Conservation (phyloP, 257 asterid genomes). For the Penstemon newberryi region DNA sequence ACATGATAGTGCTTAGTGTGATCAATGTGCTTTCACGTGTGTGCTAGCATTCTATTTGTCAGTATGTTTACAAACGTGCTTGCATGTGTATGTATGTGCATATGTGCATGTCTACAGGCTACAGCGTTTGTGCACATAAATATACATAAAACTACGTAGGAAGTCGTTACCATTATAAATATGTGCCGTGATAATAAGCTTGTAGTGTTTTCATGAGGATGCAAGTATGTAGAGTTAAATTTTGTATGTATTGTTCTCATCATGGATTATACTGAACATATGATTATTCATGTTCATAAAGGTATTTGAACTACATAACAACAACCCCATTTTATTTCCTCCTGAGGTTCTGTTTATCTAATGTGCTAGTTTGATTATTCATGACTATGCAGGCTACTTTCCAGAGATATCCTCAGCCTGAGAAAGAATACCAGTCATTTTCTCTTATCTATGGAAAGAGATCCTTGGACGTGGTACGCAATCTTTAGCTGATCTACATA, state of each 20-base stretch:
- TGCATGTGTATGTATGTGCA: too few relatives aligned
- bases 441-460: conserved; percentile 62
- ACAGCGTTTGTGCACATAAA: too few relatives aligned
- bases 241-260: too few relatives aligned
- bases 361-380: conserved; percentile 3
- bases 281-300: not conserved
- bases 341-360: not conserved
- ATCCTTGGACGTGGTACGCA: conserved; percentile 72
- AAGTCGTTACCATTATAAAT: too few relatives aligned
- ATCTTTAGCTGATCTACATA: conserved; percentile 13
- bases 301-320: not conserved
- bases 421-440: conserved; percentile 80
- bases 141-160: too few relatives aligned
- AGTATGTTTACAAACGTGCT: too few relatives aligned
- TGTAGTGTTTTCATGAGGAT: not conserved
- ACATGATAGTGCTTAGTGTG: too few relatives aligned
- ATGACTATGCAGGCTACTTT: conserved; percentile 50
- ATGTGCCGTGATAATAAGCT: not conserved
- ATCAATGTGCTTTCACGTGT: too few relatives aligned
- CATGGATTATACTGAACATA: not conserved
- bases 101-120: too few relatives aligned
- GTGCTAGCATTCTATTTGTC: too few relatives aligned
- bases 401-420: conserved; percentile 74
- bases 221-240: not conserved
- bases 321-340: not conserved